Conservation (phyloP, 2,329 filamentous ascomycete genomes). For the Neopestalotiopsis rosae region DNA sequence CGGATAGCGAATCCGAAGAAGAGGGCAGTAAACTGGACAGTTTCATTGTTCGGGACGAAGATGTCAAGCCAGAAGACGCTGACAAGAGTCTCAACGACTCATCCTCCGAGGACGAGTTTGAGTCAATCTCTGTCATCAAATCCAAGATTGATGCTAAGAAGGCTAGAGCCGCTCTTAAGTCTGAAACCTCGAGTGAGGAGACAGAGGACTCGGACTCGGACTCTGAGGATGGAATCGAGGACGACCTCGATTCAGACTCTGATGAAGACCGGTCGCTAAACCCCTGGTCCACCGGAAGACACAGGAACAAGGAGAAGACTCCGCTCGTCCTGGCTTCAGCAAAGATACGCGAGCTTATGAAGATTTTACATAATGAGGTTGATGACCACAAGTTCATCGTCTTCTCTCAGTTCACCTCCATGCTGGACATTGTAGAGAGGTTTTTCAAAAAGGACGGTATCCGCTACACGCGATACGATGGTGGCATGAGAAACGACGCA, state of each 20-base stretch:
- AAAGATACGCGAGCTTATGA: constrained; percentile 87
- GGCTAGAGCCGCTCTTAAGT: constrained; percentile 23
- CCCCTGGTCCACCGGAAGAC: constrained; percentile 34
- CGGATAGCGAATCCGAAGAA: constrained; percentile 53
- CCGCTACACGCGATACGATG: constrained; percentile 88
- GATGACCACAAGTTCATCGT: constrained; percentile 94
- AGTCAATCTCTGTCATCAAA: constrained; percentile 34
- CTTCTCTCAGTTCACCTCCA: constrained; percentile 97
- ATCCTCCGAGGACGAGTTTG: constrained; percentile 35
- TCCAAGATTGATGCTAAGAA: constrained; percentile 27
- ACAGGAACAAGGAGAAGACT: constrained; percentile 48
- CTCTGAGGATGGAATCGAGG: constrained; percentile 41
- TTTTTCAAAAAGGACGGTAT: constrained; percentile 80
- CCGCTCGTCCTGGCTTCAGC: constrained; percentile 73
- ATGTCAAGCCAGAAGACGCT: constrained; percentile 34
- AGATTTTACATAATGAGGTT: constrained; percentile 80
- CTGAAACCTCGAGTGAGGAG: constrained; percentile 29
- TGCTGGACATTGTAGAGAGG: constrained; percentile 95
- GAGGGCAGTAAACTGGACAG: constrained; percentile 56
- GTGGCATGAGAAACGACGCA: constrained; percentile 90
- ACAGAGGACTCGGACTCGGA: constrained; percentile 30
- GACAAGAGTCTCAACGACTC: constrained; percentile 31
- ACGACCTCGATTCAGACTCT: constrained; percentile 45
- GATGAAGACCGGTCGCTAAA: constrained; percentile 41
- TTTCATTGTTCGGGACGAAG: constrained; percentile 58